These are phyloP conservation scores for Colletotrichum coccodes DNA, from an alignment of 2,329 filamentous ascomycete genomes.

Conservation along the genomic window DNA sequence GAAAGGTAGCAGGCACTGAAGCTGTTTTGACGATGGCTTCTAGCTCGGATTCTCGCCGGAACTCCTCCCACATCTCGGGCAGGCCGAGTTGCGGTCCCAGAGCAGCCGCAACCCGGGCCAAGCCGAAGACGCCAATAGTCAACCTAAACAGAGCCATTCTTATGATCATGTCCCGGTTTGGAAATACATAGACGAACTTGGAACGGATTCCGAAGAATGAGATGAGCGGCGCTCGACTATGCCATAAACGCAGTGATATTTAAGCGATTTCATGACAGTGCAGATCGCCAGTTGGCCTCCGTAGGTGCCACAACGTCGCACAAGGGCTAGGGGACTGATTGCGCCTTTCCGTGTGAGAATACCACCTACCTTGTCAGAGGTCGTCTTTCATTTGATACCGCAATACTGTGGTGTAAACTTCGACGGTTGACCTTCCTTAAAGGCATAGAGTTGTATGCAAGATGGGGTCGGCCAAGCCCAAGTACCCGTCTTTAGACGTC, in stretches of 20 bases:
- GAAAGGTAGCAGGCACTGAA: neutral
- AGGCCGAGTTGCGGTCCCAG: conserved; percentile 22
- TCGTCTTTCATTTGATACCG: neutral
- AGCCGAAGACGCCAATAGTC: conserved; percentile 2
- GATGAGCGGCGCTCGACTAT: neutral
- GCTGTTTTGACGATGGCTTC: neutral
- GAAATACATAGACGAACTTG: neutral
- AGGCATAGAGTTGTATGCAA: neutral
- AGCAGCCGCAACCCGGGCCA: conserved; percentile 2
- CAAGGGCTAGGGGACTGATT: neutral
- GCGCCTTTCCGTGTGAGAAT: conserved; percentile 6
- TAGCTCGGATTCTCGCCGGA: neutral
- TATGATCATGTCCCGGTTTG: neutral
- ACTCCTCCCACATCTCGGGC: conserved; percentile 14
- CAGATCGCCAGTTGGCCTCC: neutral
- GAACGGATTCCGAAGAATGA: neutral
- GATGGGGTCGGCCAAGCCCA: conserved; percentile 17
- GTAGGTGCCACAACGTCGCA: neutral
- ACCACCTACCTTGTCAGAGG: conserved; percentile 16
- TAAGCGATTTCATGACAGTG: neutral
- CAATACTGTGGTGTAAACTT: neutral
- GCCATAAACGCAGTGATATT: neutral
- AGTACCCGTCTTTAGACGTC: neutral
- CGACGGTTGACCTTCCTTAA: conserved; percentile 18
- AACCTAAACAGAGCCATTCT: neutral